Conservation (phyloP, 176 grass and related monocot genomes). For the Typha latifolia region DNA sequence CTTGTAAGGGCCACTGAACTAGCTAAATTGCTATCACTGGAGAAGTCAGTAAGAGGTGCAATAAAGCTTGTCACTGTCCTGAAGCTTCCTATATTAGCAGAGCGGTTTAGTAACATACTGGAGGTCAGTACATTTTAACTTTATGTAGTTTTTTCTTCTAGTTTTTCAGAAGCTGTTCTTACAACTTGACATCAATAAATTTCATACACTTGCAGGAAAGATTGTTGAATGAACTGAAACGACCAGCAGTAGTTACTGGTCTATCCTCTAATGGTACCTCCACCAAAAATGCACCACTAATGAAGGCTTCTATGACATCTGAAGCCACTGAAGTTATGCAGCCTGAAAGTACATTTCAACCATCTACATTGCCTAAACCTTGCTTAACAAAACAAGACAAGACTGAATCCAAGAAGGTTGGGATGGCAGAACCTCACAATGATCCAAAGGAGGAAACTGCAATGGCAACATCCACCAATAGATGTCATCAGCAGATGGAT, state of each 20-base stretch:
- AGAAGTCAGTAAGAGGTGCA: constrained; percentile 91
- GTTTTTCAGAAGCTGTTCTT: background rate
- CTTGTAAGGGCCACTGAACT: constrained; percentile 80
- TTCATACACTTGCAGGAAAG: constrained; percentile 51
- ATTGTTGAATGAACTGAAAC: constrained; percentile 38
- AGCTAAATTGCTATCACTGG: constrained; percentile 54
- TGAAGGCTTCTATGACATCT: constrained; percentile 9
- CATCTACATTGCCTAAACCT: constrained; percentile 9
- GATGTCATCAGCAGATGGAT: background rate
- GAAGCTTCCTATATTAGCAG: constrained; percentile 82
- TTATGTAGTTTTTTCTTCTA: background rate
- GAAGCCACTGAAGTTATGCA: constrained; percentile 18
- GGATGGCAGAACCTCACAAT: constrained; percentile 7
- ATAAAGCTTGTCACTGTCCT: constrained; percentile 78
- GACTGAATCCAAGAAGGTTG: constrained; percentile 20
- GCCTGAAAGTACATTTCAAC: constrained; percentile 4
- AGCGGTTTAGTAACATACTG: constrained; percentile 70
- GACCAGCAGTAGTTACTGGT: constrained; percentile 1
- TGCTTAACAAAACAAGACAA: constrained; percentile 14
- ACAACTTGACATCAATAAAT: background rate
- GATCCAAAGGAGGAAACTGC: background rate
- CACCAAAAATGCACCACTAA: constrained; percentile 2
- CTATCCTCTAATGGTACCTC: background rate
- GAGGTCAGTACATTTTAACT: constrained; percentile 39
- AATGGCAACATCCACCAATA: constrained; percentile 14